A percentile compares a stretch with the other conserved stretches of the same genome.
These are phyloP conservation scores for Colletotrichum tropicicola DNA, from an alignment of 2,329 filamentous ascomycete genomes.

Conservation along the genomic window DNA sequence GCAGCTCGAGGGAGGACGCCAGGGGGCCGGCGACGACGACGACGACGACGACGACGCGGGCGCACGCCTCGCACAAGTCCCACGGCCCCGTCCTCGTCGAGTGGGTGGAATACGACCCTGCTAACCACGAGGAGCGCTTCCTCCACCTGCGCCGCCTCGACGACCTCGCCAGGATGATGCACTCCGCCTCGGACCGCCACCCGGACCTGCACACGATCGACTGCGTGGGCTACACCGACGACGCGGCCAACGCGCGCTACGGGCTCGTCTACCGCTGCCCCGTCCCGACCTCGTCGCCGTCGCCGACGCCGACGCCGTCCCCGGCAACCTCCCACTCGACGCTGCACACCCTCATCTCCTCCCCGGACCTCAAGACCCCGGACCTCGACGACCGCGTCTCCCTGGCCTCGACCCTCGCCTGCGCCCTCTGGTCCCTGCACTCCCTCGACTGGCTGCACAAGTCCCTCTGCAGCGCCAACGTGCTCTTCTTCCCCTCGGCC, in stretches of 20 bases:
- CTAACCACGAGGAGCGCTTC: conserved; percentile 50
- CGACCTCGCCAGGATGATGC: conserved; percentile 57
- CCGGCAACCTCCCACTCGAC: conserved; percentile 47
- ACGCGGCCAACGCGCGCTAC: conserved; percentile 47
- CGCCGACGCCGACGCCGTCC: conserved; percentile 22
- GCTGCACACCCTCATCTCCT: conserved; percentile 48
- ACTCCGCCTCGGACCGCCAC: conserved; percentile 52
- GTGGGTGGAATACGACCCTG: conserved; percentile 55
- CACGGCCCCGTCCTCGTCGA: conserved; percentile 50
- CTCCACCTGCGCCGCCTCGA: conserved; percentile 54
- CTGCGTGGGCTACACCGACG: conserved; percentile 57
- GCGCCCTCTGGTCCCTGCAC: conserved; percentile 59
- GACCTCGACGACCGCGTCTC: conserved; percentile 53
- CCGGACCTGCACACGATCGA: conserved; percentile 57
- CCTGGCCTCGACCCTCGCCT: conserved; percentile 51
- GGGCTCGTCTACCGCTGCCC: conserved; percentile 49
- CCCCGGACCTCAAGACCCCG: conserved; percentile 50
- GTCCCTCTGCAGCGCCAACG: conserved; percentile 61
- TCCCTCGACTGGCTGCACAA: conserved; percentile 66
- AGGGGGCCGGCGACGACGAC: background rate
- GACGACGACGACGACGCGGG: background rate
- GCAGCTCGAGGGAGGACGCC: too few relatives aligned
- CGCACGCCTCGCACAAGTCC: conserved; percentile 42
- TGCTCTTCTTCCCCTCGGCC: conserved; percentile 60
- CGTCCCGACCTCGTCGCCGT: background rate